phyloP scores from a whole-genome alignment of 1,284 basidiomycete species.

The Retiboletus flavoniger region DNA sequence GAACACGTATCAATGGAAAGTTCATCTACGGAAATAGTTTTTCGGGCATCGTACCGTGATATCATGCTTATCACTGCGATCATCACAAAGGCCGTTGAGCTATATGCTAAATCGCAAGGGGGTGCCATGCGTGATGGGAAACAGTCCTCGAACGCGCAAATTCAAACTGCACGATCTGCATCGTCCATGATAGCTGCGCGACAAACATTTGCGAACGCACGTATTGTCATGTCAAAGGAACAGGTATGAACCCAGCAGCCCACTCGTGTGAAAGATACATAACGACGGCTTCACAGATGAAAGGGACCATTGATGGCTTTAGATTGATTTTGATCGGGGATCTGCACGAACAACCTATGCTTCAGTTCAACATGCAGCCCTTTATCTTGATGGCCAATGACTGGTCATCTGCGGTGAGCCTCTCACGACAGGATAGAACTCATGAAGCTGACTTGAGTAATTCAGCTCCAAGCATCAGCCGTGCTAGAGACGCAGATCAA shows the following conservation, averaged over 20 bases:
- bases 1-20: conserved; percentile 86
- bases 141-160: conserved; percentile 10
- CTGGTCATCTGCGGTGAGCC: conserved; percentile 86
- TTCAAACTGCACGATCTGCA: conserved; percentile 1
- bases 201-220: conserved; percentile 51
- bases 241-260: conserved; percentile 47
- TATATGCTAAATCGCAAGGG: conserved; percentile 42
- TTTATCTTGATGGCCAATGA: conserved; percentile 86
- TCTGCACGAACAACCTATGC: conserved; percentile 90
- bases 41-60: conserved; percentile 92
- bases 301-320: conserved; percentile 85
- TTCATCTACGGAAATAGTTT: conserved; percentile 78
- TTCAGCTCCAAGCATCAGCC: conserved; percentile 77
- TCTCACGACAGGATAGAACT: not conserved
- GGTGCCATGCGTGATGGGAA: conserved; percentile 1
- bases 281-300: conserved; percentile 51
- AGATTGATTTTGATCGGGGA: conserved; percentile 95
- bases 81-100: conserved; percentile 81
- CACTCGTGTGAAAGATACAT: not conserved
- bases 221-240: conserved; percentile 76
- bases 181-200: conserved; percentile 17
- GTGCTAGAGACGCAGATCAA: conserved; percentile 82
- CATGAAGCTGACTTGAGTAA: conserved; percentile 10
- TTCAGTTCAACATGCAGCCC: conserved; percentile 85
- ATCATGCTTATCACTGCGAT: conserved; percentile 90